Conservation (phyloP, 768 basidiomycete genomes). For the Multifurca ochricompacta region DNA sequence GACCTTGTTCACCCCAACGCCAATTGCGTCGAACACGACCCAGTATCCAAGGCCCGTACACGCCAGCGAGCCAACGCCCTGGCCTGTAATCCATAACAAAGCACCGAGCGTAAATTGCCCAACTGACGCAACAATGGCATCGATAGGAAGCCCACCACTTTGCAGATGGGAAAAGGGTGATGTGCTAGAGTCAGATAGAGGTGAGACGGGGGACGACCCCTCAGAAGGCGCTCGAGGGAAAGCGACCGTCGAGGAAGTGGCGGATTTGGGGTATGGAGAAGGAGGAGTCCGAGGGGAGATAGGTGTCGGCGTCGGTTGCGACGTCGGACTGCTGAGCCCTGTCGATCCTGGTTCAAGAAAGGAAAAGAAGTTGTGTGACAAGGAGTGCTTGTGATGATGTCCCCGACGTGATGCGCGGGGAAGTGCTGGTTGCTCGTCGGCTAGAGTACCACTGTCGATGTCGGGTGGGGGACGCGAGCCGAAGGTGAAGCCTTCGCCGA, state of each 20-base stretch:
- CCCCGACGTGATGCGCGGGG: slow-evolving; percentile 45
- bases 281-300: slow-evolving; percentile 63
- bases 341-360: slow-evolving; percentile 73
- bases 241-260: slow-evolving; percentile 3
- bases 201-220: background rate
- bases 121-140: slow-evolving; percentile 20
- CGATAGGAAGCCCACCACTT: slow-evolving; percentile 5
- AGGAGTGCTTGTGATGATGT: slow-evolving; percentile 89
- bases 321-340: slow-evolving; percentile 37
- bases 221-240: slow-evolving; percentile 4
- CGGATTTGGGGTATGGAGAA: slow-evolving; percentile 31
- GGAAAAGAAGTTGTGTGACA: slow-evolving; percentile 93
- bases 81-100: slow-evolving; percentile 82
- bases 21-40: slow-evolving; percentile 91
- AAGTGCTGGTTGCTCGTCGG: slow-evolving; percentile 23
- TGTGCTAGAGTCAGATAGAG: background rate
- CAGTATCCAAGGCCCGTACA: slow-evolving; percentile 93
- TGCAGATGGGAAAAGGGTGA: slow-evolving; percentile 11
- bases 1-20: slow-evolving; percentile 49
- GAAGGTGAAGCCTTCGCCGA: slow-evolving; percentile 55
- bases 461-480: slow-evolving; percentile 44
- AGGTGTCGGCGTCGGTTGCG: slow-evolving; percentile 52
- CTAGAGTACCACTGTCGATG: slow-evolving; percentile 22
- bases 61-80: slow-evolving; percentile 77
- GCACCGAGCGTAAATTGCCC: slow-evolving; percentile 59